A percentile compares a stretch with the other conserved stretches of the same genome.
These are phyloP conservation scores for Chenopodium formosanum DNA, from an alignment of 148 eudicot genomes.

Conservation along the genomic window DNA sequence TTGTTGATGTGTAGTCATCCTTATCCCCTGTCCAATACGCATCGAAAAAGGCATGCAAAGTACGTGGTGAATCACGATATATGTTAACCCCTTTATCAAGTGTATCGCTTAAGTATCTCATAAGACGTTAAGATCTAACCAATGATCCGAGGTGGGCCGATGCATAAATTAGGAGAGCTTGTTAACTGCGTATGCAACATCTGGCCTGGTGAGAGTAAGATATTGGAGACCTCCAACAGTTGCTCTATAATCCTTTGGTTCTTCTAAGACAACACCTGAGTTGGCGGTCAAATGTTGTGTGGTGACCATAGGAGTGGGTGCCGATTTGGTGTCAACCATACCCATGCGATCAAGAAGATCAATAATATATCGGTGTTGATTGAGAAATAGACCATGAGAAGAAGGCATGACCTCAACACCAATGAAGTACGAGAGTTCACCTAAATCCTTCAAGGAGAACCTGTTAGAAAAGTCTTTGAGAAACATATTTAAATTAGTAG, in stretches of 20 bases:
- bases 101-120: conserved; percentile 12
- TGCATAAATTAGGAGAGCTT: conserved; percentile 19
- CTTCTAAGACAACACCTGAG: background rate
- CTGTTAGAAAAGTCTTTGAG: background rate
- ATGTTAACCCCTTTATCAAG: background rate
- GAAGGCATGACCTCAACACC: background rate
- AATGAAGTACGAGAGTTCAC: background rate
- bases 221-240: background rate
- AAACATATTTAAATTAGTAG: background rate
- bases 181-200: conserved; percentile 10
- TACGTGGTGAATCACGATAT: background rate
- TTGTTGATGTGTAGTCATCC: conserved; percentile 16
- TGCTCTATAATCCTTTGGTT: background rate
- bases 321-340: background rate
- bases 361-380: background rate
- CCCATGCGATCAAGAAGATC: background rate
- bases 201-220: background rate
- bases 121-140: conserved; percentile 8
- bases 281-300: background rate
- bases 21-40: background rate
- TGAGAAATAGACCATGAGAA: background rate
- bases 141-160: background rate
- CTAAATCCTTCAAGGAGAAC: background rate
- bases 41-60: conserved; percentile 15
- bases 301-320: background rate